These are phyloP conservation scores for Tylopilus vinaceipallidus DNA, from an alignment of 768 basidiomycete species.

Conservation along the genomic window DNA sequence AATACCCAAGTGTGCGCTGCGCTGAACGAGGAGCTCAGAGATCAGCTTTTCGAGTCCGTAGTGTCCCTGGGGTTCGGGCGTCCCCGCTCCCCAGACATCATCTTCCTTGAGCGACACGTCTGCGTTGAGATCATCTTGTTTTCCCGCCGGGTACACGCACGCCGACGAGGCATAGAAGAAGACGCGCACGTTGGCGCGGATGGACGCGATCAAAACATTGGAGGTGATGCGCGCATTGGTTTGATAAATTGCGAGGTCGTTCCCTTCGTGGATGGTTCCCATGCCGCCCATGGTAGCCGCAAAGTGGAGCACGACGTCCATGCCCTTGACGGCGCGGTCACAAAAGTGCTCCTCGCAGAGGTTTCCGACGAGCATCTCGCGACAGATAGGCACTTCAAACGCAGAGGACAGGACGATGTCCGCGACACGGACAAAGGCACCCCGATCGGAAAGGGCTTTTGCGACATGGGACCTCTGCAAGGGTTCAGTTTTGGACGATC, in stretches of 20 bases:
- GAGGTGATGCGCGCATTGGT: constrained; percentile 51
- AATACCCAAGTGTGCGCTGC: constrained; percentile 29
- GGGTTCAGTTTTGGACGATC: not conserved
- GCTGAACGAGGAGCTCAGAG: constrained; percentile 45
- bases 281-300: constrained; percentile 66
- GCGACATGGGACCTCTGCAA: constrained; percentile 53
- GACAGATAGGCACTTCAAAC: constrained; percentile 22
- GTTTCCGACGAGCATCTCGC: constrained; percentile 43
- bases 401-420: constrained; percentile 36
- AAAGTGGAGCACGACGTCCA: constrained; percentile 51
- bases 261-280: constrained; percentile 54
- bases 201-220: constrained; percentile 43
- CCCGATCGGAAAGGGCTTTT: constrained; percentile 12
- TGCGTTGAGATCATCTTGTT: constrained; percentile 34
- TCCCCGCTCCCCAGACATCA: constrained; percentile 40
- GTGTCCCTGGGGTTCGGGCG: constrained; percentile 49
- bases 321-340: constrained; percentile 36
- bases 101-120: constrained; percentile 47
- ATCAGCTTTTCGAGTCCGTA: constrained; percentile 60
- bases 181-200: constrained; percentile 36
- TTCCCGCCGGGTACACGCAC: constrained; percentile 50
- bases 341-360: constrained; percentile 44
- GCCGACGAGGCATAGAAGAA: constrained; percentile 61
- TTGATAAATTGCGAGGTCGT: constrained; percentile 48
- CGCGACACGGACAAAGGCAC: constrained; percentile 40